Evolutionary conservation across 2,329 filamentous ascomycete genomes (phyloP), one percentile per base, ranked within the genome.

Genomic region (Penicillium digitatum): DNA sequence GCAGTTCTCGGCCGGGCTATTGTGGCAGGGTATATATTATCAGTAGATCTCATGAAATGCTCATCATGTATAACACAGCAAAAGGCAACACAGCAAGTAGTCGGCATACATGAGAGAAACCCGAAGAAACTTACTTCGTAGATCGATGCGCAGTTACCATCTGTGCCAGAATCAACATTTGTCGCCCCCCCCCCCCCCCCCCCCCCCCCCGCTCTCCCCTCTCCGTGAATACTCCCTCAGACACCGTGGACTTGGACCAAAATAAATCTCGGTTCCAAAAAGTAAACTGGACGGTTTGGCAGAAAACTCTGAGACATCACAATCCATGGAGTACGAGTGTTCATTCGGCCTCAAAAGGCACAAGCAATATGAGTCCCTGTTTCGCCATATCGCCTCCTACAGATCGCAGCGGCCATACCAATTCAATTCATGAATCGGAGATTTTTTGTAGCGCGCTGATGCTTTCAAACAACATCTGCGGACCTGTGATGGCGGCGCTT

Each of bases 381-480:
- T 69, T 40, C 71, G 73, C 26, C 73, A 74, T 52, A 63, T 60
- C 32, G 59, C 57, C 37, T 66, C 72, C 8, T 72, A 74, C 56
- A 68, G 64, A 3, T 56, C 63, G 2, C 66, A 69, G 29, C 66
- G 71, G 3, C 72, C 71, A 10, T 66, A 72, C 50, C 60, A 61
- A 32, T 74, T 72, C 57, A 53, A 57, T 9, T 54, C 62, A 2
- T 75, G 73, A 38, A 60, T 60, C 29, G 66, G 66, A 5, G 59
- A 67, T 0, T 75, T 75, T 48, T n/a, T n/a, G n/a, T 69, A 73
- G 56, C 66, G 73, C 18, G 69, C 69, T 5, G 72, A 75, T 59
- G 69, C 73, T 18, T 62, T 75, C n/a, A 69, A 69, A 44, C 66
- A 72, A 3, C 73, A 75, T 56, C 34, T 68, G 22, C 61, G 68